phyloP scores from a whole-genome alignment of 2,329 filamentous ascomycete species.

The Dactylellina drechsleri region DNA sequence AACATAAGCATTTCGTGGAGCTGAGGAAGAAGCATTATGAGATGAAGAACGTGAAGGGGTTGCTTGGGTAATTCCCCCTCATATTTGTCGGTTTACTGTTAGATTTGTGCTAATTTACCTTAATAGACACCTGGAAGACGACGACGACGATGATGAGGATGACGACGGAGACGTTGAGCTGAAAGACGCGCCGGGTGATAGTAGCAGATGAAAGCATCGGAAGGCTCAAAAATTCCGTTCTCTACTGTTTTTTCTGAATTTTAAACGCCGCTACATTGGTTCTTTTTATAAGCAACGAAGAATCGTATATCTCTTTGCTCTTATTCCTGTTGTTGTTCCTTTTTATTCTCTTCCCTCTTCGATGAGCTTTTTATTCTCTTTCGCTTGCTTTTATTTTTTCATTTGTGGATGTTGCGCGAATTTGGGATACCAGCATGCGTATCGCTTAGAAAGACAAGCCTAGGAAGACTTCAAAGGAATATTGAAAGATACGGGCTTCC shows the following conservation, averaged over 20 bases:
- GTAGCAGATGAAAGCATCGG: neutral
- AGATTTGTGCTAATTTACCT: neutral
- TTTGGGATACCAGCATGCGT: too few relatives aligned
- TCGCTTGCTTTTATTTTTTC: neutral
- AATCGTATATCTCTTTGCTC: neutral
- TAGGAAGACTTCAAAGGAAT: too few relatives aligned
- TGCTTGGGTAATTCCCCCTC: slow-evolving; percentile 74
- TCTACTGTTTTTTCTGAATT: too few relatives aligned
- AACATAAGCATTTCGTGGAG: slow-evolving; percentile 90
- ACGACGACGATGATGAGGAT: slow-evolving; percentile 50
- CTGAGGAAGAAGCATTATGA: slow-evolving; percentile 97
- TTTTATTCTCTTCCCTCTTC: slow-evolving; percentile 2
- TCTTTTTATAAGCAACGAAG: neutral
- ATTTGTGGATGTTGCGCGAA: neutral
- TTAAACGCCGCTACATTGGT: neutral
- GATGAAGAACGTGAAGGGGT: slow-evolving; percentile 91
- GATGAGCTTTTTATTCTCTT: neutral
- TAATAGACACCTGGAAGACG: slow-evolving; percentile 35
- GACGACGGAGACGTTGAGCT: slow-evolving; percentile 45
- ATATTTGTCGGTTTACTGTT: neutral
- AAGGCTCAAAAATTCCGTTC: too few relatives aligned
- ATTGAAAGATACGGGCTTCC: too few relatives aligned
- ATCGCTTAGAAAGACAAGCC: too few relatives aligned
- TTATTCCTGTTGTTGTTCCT: neutral
- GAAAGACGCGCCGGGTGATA: slow-evolving; percentile 38